phyloP scores from a whole-genome alignment of 805 yeast genomes.

The Jamesozyma jinghongensis region DNA sequence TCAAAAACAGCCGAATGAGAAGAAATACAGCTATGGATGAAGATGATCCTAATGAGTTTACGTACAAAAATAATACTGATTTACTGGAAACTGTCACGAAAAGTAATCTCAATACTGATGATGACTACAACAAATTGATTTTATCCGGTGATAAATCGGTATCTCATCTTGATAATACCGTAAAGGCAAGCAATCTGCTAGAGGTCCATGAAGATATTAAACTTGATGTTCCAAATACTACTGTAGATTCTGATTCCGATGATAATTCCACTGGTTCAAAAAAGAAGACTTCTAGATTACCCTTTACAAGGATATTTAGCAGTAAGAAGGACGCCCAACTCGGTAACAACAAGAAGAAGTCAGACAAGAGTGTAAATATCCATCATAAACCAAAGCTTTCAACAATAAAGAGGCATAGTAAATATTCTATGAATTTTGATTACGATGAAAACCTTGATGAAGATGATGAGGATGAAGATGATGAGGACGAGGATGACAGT shows the following conservation, averaged over 20 bases:
- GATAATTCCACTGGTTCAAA: conserved; percentile 6
- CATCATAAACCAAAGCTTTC: neutral
- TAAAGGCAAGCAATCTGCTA: neutral
- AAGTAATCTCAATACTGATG: conserved; percentile 1
- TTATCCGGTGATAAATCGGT: conserved; percentile 1
- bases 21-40: neutral
- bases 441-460: conserved; percentile 26
- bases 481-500: conserved; percentile 22
- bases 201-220: neutral
- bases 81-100: conserved; percentile 1
- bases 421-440: conserved; percentile 24
- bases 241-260: conserved; percentile 7
- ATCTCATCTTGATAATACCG: conserved; percentile 1
- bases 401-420: conserved; percentile 1
- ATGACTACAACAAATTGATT: neutral
- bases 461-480: conserved; percentile 29
- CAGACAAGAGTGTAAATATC: neutral
- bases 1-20: conserved; percentile 2
- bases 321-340: conserved; percentile 11
- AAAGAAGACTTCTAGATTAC: conserved; percentile 11
- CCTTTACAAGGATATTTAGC: conserved; percentile 21
- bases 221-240: neutral
- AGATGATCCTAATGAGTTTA: neutral
- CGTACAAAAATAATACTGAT: conserved; percentile 1
- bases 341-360: neutral